Conservation (phyloP, 2,329 filamentous ascomycete species). For the Epichloe gansuensis region DNA sequence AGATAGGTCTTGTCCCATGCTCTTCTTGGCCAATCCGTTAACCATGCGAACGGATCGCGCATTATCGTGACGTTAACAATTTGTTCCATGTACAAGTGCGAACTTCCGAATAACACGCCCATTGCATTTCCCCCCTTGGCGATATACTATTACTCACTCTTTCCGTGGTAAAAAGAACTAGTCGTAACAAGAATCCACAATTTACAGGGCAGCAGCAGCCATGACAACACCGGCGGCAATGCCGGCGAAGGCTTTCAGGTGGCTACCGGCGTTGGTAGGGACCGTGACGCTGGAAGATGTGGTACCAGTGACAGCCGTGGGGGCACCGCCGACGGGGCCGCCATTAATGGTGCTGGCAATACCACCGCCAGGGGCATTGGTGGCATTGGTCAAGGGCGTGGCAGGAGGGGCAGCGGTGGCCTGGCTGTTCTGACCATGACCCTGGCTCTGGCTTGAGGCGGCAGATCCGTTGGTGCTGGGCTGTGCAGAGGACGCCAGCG, state of each 20-base stretch:
- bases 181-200: not conserved
- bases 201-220: slow-evolving; percentile 19
- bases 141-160: not conserved
- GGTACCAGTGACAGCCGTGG: not conserved
- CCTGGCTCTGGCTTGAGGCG: no score
- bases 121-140: not conserved
- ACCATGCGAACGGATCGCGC: not conserved
- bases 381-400: not conserved
- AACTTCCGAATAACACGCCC: not conserved
- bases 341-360: not conserved
- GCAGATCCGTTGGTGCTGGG: no score
- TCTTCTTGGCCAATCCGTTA: not conserved
- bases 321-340: not conserved
- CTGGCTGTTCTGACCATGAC: no score
- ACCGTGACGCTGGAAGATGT: not conserved
- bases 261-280: slow-evolving; percentile 9
- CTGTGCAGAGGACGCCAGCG: no score
- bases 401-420: no score
- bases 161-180: not conserved
- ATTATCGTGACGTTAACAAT: not conserved
- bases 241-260: slow-evolving; percentile 19
- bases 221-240: slow-evolving; percentile 18
- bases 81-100: not conserved
- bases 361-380: slow-evolving; percentile 2
- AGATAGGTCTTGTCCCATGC: not conserved